Conservation (phyloP, 441 rosid species). For the Populus hybrid region DNA sequence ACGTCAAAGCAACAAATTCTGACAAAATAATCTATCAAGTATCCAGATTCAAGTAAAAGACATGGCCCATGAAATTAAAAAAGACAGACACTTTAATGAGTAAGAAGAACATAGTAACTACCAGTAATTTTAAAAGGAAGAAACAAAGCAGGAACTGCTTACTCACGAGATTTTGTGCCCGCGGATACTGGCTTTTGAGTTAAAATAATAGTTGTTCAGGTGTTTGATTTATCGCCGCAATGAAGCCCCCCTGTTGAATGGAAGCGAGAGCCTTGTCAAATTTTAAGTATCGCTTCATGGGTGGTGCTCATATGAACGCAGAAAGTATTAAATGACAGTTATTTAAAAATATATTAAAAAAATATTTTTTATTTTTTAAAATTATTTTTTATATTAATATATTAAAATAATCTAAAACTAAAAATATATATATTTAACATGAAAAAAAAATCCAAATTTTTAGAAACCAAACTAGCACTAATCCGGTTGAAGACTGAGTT, state of each 20-base stretch:
- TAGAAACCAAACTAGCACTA: too few species aligned
- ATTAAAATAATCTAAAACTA: too few species aligned
- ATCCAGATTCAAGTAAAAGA: background rate
- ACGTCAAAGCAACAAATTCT: background rate
- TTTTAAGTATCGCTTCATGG: background rate
- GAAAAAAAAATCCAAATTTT: too few species aligned
- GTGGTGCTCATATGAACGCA: background rate
- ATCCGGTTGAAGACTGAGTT: too few species aligned
- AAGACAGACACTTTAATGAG: too few species aligned
- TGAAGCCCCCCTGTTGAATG: background rate
- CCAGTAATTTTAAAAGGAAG: background rate
- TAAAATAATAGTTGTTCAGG: background rate
- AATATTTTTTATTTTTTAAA: too few species aligned
- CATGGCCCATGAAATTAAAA: background rate
- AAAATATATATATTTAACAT: too few species aligned
- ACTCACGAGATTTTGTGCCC: conserved; percentile 19
- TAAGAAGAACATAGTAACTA: background rate
- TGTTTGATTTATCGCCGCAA: conserved; percentile 33
- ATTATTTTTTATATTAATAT: too few species aligned
- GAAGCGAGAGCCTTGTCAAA: background rate
- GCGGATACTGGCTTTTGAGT: background rate
- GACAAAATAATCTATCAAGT: background rate
- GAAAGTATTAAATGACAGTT: background rate
- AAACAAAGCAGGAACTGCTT: conserved; percentile 1
- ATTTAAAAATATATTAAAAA: too few species aligned